A percentile compares a stretch with the other conserved stretches of the same genome.
These are phyloP conservation scores for Sonneratia alba DNA, from an alignment of 345 rosid species.

Conservation along the genomic window DNA sequence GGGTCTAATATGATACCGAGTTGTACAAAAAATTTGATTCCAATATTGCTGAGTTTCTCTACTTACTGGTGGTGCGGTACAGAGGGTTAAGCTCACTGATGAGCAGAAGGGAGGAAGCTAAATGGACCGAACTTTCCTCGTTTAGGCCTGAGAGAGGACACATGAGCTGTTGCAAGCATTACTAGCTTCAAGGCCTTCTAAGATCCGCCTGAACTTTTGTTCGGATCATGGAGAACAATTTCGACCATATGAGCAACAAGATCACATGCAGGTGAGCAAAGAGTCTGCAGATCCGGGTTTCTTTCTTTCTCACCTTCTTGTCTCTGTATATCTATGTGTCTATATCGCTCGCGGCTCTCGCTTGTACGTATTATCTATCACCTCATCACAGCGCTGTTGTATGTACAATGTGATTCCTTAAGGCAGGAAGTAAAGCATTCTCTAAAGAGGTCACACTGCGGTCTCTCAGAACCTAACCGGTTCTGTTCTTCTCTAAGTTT, in stretches of 20 bases:
- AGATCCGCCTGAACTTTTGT: not conserved
- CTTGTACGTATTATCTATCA: conserved; percentile 6
- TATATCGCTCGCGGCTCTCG: not conserved
- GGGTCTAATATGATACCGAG: not conserved
- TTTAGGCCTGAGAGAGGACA: not conserved
- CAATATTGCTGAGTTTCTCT: not conserved
- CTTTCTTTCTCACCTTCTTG: not conserved
- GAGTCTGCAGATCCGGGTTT: not conserved
- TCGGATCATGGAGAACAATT: conserved; percentile 5
- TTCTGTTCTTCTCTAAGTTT: too few relatives aligned
- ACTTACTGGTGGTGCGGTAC: not conserved
- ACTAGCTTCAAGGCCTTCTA: conserved; percentile 7
- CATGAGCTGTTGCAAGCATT: not conserved
- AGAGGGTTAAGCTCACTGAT: not conserved
- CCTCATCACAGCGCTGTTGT: conserved; percentile 8
- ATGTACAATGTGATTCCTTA: conserved; percentile 20
- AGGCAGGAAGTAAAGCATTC: not conserved
- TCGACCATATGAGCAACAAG: not conserved
- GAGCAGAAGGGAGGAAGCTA: not conserved
- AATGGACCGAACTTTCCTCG: not conserved
- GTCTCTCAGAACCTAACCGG: too few relatives aligned
- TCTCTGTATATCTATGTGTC: not conserved
- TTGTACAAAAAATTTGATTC: not conserved
- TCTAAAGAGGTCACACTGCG: not conserved
- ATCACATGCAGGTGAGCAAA: not conserved